Evolutionary conservation across 2,329 filamentous ascomycete species (phyloP).

Genomic region (Xylariaceae sp.): DNA sequence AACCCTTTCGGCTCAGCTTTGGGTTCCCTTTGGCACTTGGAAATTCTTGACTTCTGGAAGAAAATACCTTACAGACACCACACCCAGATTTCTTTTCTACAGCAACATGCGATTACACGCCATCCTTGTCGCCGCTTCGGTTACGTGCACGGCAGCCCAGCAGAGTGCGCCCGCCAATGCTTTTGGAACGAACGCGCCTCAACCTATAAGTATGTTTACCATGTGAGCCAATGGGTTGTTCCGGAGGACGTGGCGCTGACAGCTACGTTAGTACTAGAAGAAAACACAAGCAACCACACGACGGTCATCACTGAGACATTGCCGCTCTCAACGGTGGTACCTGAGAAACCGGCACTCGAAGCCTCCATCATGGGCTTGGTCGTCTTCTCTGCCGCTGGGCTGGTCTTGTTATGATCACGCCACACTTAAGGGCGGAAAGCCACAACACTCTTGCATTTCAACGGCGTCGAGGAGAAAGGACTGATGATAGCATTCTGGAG

Average conservation of each 20-base stretch:
- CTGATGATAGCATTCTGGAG: not conserved
- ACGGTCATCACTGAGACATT: constrained; percentile 16
- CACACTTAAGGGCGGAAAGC: not conserved
- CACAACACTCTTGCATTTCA: constrained; percentile 18
- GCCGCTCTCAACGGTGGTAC: constrained; percentile 17
- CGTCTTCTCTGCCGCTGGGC: constrained; percentile 31
- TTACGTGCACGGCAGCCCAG: constrained; percentile 15
- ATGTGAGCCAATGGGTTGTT: constrained; percentile 13
- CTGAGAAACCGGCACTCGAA: constrained; percentile 28
- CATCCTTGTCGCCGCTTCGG: constrained; percentile 15
- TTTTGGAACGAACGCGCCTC: constrained; percentile 14
- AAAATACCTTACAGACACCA: too few relatives aligned
- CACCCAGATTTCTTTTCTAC: too few relatives aligned
- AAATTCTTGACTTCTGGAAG: too few relatives aligned
- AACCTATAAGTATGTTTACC: constrained; percentile 15
- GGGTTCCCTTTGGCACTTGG: too few relatives aligned
- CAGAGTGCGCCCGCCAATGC: constrained; percentile 17
- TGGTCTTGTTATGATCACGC: constrained; percentile 27
- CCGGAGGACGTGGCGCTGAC: not conserved
- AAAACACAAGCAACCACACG: constrained; percentile 23
- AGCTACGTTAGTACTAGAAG: constrained; percentile 10
- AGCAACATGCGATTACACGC: constrained; percentile 25
- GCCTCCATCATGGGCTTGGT: constrained; percentile 32
- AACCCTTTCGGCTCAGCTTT: too few relatives aligned
- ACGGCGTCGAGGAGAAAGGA: constrained; percentile 17